These are phyloP conservation scores for Suhomyces prunicola DNA, from an alignment of 805 yeast species.

Conservation along the genomic window DNA sequence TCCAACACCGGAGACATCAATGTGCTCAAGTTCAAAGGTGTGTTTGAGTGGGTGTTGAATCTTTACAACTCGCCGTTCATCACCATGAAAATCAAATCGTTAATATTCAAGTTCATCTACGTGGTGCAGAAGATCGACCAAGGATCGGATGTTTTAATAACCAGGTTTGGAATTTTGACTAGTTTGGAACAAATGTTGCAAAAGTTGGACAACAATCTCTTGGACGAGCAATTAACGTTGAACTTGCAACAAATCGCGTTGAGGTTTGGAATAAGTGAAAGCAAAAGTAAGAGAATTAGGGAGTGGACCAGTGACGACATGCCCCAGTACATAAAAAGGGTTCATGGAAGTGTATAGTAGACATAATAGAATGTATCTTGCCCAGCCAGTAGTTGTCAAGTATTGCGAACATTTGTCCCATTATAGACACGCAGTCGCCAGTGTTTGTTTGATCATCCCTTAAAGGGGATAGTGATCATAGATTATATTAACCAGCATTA, in stretches of 20 bases:
- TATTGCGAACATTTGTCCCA: too few relatives aligned
- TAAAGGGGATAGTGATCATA: neutral
- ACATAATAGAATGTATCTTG: neutral
- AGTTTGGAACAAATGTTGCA: slow-evolving; percentile 16
- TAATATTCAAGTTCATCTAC: slow-evolving; percentile 42
- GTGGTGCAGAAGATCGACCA: slow-evolving; percentile 50
- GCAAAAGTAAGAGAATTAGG: slow-evolving; percentile 49
- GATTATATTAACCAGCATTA: too few relatives aligned
- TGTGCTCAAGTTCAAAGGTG: slow-evolving; percentile 48
- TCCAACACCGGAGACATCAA: slow-evolving; percentile 49
- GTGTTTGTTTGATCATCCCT: neutral
- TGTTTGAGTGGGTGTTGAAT: slow-evolving; percentile 67
- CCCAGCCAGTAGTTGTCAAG: neutral
- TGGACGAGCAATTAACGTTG: slow-evolving; percentile 31
- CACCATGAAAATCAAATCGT: slow-evolving; percentile 35
- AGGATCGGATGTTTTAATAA: slow-evolving; percentile 56
- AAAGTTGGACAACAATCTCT: slow-evolving; percentile 8
- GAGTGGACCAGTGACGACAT: slow-evolving; percentile 62
- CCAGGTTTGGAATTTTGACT: slow-evolving; percentile 49
- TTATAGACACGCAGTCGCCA: neutral
- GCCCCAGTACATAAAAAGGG: slow-evolving; percentile 42
- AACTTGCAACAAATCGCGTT: slow-evolving; percentile 46
- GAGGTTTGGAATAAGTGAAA: slow-evolving; percentile 41
- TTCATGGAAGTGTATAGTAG: slow-evolving; percentile 5
- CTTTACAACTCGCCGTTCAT: slow-evolving; percentile 51